Percentiles rank a stretch among this genome's conserved stretches.
Conservation (phyloP, 2,329 filamentous ascomycete genomes). For the Colletotrichum sp. region DNA sequence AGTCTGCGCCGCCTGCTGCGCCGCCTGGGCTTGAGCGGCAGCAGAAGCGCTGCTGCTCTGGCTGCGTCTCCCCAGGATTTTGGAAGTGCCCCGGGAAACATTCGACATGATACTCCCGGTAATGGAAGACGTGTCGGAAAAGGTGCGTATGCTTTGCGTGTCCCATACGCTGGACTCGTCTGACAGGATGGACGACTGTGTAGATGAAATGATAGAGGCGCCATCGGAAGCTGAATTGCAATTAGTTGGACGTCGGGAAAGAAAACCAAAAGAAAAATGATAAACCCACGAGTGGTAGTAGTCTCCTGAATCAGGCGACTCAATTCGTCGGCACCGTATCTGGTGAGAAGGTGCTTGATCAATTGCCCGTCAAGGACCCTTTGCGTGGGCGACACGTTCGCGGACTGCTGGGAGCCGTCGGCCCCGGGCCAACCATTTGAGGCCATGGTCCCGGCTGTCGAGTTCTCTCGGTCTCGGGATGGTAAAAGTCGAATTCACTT, state of each 20-base stretch:
- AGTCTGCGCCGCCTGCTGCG: constrained; percentile 6
- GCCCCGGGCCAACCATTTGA: constrained; percentile 35
- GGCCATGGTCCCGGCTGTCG: constrained; percentile 17
- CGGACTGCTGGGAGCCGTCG: constrained; percentile 29
- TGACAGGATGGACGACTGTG: constrained; percentile 38
- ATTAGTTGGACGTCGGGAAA: background rate
- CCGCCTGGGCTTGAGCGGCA: constrained; percentile 14
- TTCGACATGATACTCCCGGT: constrained; percentile 45
- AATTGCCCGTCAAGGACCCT: constrained; percentile 35
- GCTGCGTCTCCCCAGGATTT: constrained; percentile 33
- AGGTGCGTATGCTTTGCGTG: constrained; percentile 37
- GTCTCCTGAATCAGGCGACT: constrained; percentile 38
- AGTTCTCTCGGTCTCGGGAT: background rate
- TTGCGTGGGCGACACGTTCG: constrained; percentile 20
- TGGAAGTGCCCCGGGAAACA: constrained; percentile 41
- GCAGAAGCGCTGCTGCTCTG: constrained; percentile 17
- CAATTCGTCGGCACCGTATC: constrained; percentile 37
- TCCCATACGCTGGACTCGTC: constrained; percentile 44
- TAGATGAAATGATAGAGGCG: constrained; percentile 38
- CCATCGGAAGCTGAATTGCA: constrained; percentile 26
- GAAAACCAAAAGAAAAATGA: background rate
- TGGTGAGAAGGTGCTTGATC: constrained; percentile 37
- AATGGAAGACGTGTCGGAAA: constrained; percentile 44
- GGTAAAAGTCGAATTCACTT: background rate
- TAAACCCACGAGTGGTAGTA: constrained; percentile 31